Evolutionary conservation across 805 yeast species (phyloP), one percentile per base, ranked within the genome.

Genomic region (Yamadazyma laniorum): DNA sequence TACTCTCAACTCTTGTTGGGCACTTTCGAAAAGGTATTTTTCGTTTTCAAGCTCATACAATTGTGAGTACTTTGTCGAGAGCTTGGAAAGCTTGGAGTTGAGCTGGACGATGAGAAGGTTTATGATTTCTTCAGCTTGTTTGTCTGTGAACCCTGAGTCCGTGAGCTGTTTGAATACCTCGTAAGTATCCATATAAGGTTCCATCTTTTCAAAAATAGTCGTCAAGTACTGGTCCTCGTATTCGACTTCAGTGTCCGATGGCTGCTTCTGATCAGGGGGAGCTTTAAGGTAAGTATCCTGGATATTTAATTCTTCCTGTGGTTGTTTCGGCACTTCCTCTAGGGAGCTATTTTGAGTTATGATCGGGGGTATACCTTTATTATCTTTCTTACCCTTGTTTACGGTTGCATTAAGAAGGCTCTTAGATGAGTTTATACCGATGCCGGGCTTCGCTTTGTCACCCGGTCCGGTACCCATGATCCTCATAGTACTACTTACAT

Each of bases 21-120:
- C 96, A 22, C 96, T 95, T 55, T 89, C 91, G 58, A 88, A 90
- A 11, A 93, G 63, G 55, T 91, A 93, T 16, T 79, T 75, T 51
- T 91, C 96, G 52, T 90, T 91, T 46, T 90, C 96, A 12, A 88
- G 63, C 49, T 88, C 96, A 44, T 79, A 78, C 18, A 62, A 61
- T 16, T 76, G 79, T 4, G 75, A 62, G 55, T 74, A 77, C 40
- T 66, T 67, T 4, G 62, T 56, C 32, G 71, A 67, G 25, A 81
- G 61, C 55, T 66, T 67, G 18, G 63, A 47, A 32, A 69, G 53
- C 44, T 69, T 68, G n/a, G 58, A 39, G 43, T 69, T 68, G 46
- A 69, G 55, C 46, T 67, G 74, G 50, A 65, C 48, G 49, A 65
- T 50, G 56, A 80, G 53, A 30, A 79, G 55, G 11, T 65, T 61